Evolutionary conservation across 192 early-diverging fungal genomes (phyloP), one percentile per base, ranked within the genome.

Genomic region (Gonapodya prolifera): DNA sequence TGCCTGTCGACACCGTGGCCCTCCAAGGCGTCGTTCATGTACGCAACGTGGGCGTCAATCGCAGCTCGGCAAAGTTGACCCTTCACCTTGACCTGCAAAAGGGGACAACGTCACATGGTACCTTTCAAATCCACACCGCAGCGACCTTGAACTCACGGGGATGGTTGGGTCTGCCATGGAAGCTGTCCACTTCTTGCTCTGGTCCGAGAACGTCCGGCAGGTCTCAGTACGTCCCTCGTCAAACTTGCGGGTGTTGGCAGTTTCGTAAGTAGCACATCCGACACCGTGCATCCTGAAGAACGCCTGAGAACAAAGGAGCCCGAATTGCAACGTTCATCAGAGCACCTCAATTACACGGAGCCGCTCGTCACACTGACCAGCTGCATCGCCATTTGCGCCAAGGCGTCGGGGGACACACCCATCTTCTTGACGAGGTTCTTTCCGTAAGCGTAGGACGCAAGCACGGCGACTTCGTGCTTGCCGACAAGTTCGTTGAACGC

Each of bases 201-300:
- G 95, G 35, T 80, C 83, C 17, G 86, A 87, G 70, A 94, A 91
- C 32, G 92, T 89, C 69, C 97, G 90, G 82, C 91, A 91, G 2
- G 95, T 95, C 82, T 99, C 97, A 30, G 97, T 99, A 79, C 97
- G 92, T 30, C 97, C 97, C 70, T 90, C 94, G 69, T 88, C 89
- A 86, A 93, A 99, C 85, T 93, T 93, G 80, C 94, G 88, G 34
- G 94, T 96, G 86, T 93, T 91, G 36, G 93, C 95, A 79, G 91
- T 90, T 83, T 99, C 97, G 83, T 99, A 99, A 1, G 97, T 99
- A 1, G 96, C 89, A 32, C 86, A 81, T 70, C 82, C 88, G 13
- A 82, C 82, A 34, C 94, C 94, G 79, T 95, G 90, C 83, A 94
- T 91, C 83, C 94, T 93, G 83, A 88, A 96, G 86, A 97, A 97